These are phyloP conservation scores for Mycena floridula DNA, from an alignment of 768 basidiomycete genomes.

Conservation along the genomic window DNA sequence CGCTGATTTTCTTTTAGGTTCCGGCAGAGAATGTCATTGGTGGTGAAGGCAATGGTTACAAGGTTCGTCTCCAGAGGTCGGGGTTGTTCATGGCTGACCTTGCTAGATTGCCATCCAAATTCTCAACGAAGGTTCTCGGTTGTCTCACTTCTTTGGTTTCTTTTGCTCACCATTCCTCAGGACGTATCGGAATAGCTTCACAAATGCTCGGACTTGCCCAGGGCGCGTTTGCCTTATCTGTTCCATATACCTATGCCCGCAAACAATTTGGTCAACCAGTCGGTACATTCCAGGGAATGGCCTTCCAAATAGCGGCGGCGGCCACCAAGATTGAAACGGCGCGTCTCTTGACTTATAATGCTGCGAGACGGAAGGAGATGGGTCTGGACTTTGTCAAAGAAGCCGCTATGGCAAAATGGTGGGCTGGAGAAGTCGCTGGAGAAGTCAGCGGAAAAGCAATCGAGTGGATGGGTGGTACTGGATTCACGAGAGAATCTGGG, in stretches of 20 bases:
- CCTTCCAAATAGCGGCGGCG: slow-evolving; percentile 88
- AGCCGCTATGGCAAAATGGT: slow-evolving; percentile 98
- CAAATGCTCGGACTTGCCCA: slow-evolving; percentile 99
- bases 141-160: not conserved
- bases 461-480: slow-evolving; percentile 94
- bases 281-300: slow-evolving; percentile 95
- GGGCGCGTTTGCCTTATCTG: slow-evolving; percentile 91
- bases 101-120: slow-evolving; percentile 93
- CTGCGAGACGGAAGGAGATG: slow-evolving; percentile 91
- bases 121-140: slow-evolving; percentile 89
- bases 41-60: slow-evolving; percentile 89
- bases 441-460: slow-evolving; percentile 84
- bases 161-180: slow-evolving; percentile 41
- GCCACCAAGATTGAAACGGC: slow-evolving; percentile 89
- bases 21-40: slow-evolving; percentile 89
- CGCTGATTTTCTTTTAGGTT: slow-evolving; percentile 11
- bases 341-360: slow-evolving; percentile 91
- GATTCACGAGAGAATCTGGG: slow-evolving; percentile 89
- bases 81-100: too few species aligned
- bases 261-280: slow-evolving; percentile 92
- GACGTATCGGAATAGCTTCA: slow-evolving; percentile 96
- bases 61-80: slow-evolving; percentile 46
- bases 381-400: slow-evolving; percentile 82
- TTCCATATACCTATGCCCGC: slow-evolving; percentile 93
- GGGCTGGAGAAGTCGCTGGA: slow-evolving; percentile 85